Percentiles rank a stretch among this genome's conserved stretches.
These are phyloP conservation scores for Fusarium chaquense DNA, from an alignment of 2,329 filamentous ascomycete genomes.

Conservation along the genomic window DNA sequence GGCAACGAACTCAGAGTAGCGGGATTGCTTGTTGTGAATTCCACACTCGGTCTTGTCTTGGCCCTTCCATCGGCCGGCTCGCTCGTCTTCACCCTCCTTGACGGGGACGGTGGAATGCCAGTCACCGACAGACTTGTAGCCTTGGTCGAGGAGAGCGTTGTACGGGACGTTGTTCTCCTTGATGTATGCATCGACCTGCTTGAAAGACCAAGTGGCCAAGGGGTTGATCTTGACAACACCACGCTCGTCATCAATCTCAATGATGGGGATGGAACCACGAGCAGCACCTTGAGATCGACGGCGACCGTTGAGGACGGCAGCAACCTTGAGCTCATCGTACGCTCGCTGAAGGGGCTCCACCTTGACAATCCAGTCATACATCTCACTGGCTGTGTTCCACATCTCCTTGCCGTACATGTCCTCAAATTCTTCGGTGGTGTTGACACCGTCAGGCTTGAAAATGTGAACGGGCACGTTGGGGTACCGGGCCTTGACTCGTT, in stretches of 20 bases:
- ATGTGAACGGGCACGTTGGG: conserved; percentile 84
- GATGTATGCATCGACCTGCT: conserved; percentile 90
- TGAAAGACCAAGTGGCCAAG: conserved; percentile 92
- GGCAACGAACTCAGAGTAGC: conserved; percentile 86
- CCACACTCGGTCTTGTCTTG: conserved; percentile 96
- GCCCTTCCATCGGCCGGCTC: conserved; percentile 96
- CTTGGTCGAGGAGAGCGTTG: conserved; percentile 88
- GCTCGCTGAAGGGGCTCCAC: conserved; percentile 95
- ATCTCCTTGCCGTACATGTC: conserved; percentile 82
- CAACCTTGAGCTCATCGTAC: conserved; percentile 87
- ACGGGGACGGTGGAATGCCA: conserved; percentile 98
- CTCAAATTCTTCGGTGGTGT: conserved; percentile 82
- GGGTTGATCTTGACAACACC: conserved; percentile 98
- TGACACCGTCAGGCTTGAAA: conserved; percentile 85
- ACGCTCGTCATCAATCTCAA: conserved; percentile 89
- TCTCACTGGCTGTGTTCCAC: conserved; percentile 86
- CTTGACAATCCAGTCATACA: conserved; percentile 98
- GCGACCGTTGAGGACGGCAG: conserved; percentile 91
- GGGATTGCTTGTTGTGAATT: conserved; percentile 97
- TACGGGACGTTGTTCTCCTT: conserved; percentile 89
- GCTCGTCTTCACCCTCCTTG: conserved; percentile 91
- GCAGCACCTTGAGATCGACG: conserved; percentile 93
- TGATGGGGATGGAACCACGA: conserved; percentile 87
- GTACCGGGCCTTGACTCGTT: conserved; percentile 81
- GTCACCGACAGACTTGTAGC: conserved; percentile 99